Conservation (phyloP, 257 asterid species). For the Salvia miltiorrhiza region DNA sequence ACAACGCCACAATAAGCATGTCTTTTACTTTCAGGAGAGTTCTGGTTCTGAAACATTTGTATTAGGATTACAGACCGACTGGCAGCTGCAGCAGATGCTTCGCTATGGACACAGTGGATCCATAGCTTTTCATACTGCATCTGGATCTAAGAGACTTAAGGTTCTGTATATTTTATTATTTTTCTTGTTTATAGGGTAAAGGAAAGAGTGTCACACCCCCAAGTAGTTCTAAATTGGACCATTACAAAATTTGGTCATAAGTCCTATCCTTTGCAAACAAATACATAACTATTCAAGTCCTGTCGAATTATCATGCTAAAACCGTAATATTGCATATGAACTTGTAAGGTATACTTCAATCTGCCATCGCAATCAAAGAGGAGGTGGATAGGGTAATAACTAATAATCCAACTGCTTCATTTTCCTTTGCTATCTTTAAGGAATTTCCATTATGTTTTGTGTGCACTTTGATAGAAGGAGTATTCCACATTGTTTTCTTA, state of each 20-base stretch:
- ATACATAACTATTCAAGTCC: background rate
- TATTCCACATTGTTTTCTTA: background rate
- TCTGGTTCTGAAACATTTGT: slow-evolving; percentile 31
- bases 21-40: slow-evolving; percentile 42
- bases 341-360: background rate
- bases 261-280: background rate
- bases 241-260: background rate
- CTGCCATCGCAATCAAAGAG: background rate
- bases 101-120: slow-evolving; percentile 44
- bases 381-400: background rate
- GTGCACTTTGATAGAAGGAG: background rate
- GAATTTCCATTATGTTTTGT: background rate
- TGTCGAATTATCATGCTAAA: background rate
- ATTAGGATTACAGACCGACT: slow-evolving; percentile 51
- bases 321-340: background rate
- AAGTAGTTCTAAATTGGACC: background rate
- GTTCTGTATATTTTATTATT: slow-evolving; percentile 19
- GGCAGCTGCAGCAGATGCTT: slow-evolving; percentile 65
- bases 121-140: slow-evolving; percentile 36
- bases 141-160: slow-evolving; percentile 40
- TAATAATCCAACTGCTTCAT: background rate
- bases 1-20: slow-evolving; percentile 46
- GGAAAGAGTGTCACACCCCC: background rate
- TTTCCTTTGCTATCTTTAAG: background rate
- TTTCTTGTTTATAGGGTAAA: background rate